phyloP scores from a whole-genome alignment of 164 flowering plant species.

The Brasenia schreberi region DNA sequence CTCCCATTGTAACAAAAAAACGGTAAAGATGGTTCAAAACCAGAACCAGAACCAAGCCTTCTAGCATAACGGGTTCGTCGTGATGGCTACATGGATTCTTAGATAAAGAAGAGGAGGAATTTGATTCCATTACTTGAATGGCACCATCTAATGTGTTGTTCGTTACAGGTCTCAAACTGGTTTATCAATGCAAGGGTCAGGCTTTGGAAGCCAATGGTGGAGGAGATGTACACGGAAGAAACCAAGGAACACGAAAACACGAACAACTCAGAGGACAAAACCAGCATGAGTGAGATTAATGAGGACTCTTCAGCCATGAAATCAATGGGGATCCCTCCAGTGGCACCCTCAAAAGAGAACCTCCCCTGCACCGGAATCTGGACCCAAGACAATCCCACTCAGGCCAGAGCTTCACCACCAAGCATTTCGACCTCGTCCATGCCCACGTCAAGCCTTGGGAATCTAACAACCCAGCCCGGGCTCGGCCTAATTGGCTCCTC shows the following conservation, averaged over 20 bases:
- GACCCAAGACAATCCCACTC: background rate
- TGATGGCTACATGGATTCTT: no score
- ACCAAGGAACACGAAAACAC: slow-evolving; percentile 41
- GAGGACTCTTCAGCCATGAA: slow-evolving; percentile 31
- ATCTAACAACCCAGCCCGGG: background rate
- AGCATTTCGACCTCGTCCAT: background rate
- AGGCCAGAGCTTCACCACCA: background rate
- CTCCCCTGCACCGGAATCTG: background rate
- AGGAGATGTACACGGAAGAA: slow-evolving; percentile 93
- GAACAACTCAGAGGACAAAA: slow-evolving; percentile 25
- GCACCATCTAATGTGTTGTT: no score
- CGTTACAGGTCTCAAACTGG: slow-evolving; percentile 85
- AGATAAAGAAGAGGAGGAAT: no score
- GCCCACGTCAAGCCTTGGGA: no score
- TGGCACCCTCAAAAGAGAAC: background rate
- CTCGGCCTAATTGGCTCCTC: background rate
- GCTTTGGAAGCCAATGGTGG: slow-evolving; percentile 99
- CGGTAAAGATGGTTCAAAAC: no score
- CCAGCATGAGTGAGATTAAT: slow-evolving; percentile 33
- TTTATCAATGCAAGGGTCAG: slow-evolving; percentile 94
- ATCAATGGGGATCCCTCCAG: slow-evolving; percentile 23
- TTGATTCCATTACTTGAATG: no score
- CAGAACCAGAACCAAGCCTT: no score
- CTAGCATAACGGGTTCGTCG: no score
- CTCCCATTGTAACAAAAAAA: no score